These are phyloP conservation scores for Actinomucor elegans DNA, from an alignment of 371 early-diverging fungal genomes.

Conservation along the genomic window DNA sequence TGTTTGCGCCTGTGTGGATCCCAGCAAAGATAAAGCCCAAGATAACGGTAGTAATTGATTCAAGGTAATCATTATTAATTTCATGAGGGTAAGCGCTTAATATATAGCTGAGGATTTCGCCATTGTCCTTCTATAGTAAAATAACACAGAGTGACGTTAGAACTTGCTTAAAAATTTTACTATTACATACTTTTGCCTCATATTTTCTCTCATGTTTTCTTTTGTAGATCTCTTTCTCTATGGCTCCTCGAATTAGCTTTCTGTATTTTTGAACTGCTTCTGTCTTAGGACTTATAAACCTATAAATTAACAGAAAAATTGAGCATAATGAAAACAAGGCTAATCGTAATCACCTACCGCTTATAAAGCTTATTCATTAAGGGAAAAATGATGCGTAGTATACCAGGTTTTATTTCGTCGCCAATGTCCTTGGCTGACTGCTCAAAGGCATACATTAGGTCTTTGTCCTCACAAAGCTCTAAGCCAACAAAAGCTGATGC, in stretches of 20 bases:
- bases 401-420: constrained; percentile 10
- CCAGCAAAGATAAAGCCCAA: constrained; percentile 38
- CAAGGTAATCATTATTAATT: constrained; percentile 10
- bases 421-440: constrained; percentile 12
- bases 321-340: too few relatives aligned
- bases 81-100: constrained; percentile 6
- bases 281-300: background rate
- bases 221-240: too few relatives aligned
- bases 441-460: constrained; percentile 14
- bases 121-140: too few relatives aligned
- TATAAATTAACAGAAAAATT: too few relatives aligned
- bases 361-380: constrained; percentile 18
- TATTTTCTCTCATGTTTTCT: too few relatives aligned
- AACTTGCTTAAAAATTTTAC: too few relatives aligned
- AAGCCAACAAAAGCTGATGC: constrained; percentile 22
- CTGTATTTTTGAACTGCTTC: background rate
- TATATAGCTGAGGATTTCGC: constrained; percentile 3
- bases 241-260: constrained; percentile 1
- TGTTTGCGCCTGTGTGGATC: constrained; percentile 40
- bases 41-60: constrained; percentile 11
- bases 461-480: constrained; percentile 3
- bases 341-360: constrained; percentile 16
- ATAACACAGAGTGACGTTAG: too few relatives aligned
- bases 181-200: too few relatives aligned
- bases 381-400: constrained; percentile 26